Conservation (phyloP, 176 grass and related monocot species). For the Juncus inflexus region DNA sequence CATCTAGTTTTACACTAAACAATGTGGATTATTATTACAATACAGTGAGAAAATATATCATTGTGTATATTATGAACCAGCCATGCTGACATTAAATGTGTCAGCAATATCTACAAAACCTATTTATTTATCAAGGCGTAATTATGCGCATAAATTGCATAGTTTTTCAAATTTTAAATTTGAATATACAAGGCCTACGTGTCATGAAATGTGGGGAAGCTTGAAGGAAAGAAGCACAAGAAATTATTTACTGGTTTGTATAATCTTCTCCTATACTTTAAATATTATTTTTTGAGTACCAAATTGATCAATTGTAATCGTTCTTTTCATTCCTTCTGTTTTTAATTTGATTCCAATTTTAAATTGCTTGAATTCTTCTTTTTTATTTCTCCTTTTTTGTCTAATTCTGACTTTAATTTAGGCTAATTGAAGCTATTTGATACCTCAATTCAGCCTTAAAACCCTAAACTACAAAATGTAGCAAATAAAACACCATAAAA, state of each 20-base stretch:
- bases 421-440: too few species aligned
- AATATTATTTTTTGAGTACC: constrained; percentile 1
- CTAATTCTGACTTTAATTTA: too few species aligned
- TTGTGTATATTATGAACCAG: constrained; percentile 21
- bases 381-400: too few species aligned
- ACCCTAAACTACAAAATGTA: too few species aligned
- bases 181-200: constrained; percentile 39
- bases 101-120: constrained; percentile 23
- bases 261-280: constrained; percentile 1
- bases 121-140: constrained; percentile 32
- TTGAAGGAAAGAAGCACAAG: constrained; percentile 52
- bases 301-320: too few species aligned
- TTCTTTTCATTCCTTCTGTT: too few species aligned
- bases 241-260: constrained; percentile 48
- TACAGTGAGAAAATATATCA: constrained; percentile 1
- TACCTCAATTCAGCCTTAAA: too few species aligned
- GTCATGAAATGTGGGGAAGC: constrained; percentile 44
- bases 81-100: constrained; percentile 46
- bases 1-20: too few species aligned
- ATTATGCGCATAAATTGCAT: constrained; percentile 42
- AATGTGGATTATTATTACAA: background rate
- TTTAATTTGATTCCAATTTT: too few species aligned
- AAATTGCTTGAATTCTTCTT: too few species aligned
- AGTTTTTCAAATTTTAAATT: constrained; percentile 36
- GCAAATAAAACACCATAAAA: too few species aligned